Evolutionary conservation across 768 basidiomycete species (phyloP).

Genomic region (Naganishia randhawae): DNA sequence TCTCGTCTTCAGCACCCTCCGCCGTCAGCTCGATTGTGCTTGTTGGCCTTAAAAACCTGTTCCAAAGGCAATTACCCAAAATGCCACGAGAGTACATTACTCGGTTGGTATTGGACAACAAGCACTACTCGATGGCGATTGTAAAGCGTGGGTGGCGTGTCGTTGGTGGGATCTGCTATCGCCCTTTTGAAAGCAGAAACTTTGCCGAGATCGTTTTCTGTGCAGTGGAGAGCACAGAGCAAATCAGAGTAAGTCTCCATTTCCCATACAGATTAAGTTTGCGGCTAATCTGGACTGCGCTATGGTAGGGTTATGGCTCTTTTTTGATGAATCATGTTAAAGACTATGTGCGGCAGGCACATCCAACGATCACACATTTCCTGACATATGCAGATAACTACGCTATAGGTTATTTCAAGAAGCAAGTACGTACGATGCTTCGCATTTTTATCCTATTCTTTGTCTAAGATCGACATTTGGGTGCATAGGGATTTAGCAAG

Average conservation of each 20-base stretch:
- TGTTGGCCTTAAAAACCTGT: slow-evolving; percentile 91
- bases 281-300: neutral
- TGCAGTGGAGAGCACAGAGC: slow-evolving; percentile 90
- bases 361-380: slow-evolving; percentile 87
- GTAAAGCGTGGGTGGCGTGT: slow-evolving; percentile 92
- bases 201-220: slow-evolving; percentile 99
- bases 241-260: slow-evolving; percentile 75
- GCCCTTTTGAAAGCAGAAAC: slow-evolving; percentile 87
- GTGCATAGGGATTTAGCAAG: slow-evolving; percentile 74
- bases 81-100: slow-evolving; percentile 99
- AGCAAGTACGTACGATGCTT: slow-evolving; percentile 60
- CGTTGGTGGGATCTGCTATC: slow-evolving; percentile 94
- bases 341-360: slow-evolving; percentile 75
- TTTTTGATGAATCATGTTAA: slow-evolving; percentile 99
- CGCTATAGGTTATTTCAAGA: slow-evolving; percentile 98
- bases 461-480: slow-evolving; percentile 17
- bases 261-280: neutral
- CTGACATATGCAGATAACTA: slow-evolving; percentile 98
- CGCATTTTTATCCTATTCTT: neutral
- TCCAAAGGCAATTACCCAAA: slow-evolving; percentile 94
- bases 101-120: slow-evolving; percentile 83
- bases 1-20: slow-evolving; percentile 74
- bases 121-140: slow-evolving; percentile 89
- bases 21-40: slow-evolving; percentile 73
- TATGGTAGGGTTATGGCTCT: slow-evolving; percentile 81